Base-by-base conservation (phyloP, 2,329 filamentous ascomycete species). In the Pyrenophora seminiperda region DNA sequence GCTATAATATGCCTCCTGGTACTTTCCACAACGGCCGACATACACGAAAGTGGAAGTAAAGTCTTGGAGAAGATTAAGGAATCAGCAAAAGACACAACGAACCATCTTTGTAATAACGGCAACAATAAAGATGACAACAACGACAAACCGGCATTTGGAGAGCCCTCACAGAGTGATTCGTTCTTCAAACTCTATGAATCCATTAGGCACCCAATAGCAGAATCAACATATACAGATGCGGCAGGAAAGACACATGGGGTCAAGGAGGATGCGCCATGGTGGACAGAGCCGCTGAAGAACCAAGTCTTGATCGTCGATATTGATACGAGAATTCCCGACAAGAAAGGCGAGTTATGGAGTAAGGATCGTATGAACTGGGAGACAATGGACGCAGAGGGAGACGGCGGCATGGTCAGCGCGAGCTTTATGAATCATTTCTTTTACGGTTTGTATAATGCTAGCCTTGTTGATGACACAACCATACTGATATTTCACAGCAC, bases 381-480 rank as follows among this genome's bases (percentile, higher is more conserved):
- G 10, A 43, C 42, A 17, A 61, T 65, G 33, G 59, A 50, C 9
- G 33, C 42, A 4, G 15, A 46, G 3, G 59, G 70, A 59, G 53
- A 58, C 13, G 59, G 55, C 11, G 57, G 56, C 14, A 54, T 68
- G 55, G 53, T 75, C 60, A 74, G 75, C 61, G 72, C 72, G 2
- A 67, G 70, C 1, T 62, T 72, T 48, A 60, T 75, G 44, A 74
- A 74, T 41, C 75, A 77, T 41, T 76, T 70, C 50, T 58, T 76
- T 6, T 76, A 74, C 30, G 66, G 58, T 59, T 42, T 11, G 40
- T 38, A 27, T 7, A 6, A 39, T 14, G 29, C 24, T 19, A 10
- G 6, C 5, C 18, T 19, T 20, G 4, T 11, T 3, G 10, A 32
- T 13, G 11, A 11, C 6, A 3, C 7, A 33, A 5, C 4, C 15